Evolutionary conservation across 208 protist species (phyloP), one percentile per base, ranked within the genome.

Genomic region (Sergeia podlipaevii): DNA sequence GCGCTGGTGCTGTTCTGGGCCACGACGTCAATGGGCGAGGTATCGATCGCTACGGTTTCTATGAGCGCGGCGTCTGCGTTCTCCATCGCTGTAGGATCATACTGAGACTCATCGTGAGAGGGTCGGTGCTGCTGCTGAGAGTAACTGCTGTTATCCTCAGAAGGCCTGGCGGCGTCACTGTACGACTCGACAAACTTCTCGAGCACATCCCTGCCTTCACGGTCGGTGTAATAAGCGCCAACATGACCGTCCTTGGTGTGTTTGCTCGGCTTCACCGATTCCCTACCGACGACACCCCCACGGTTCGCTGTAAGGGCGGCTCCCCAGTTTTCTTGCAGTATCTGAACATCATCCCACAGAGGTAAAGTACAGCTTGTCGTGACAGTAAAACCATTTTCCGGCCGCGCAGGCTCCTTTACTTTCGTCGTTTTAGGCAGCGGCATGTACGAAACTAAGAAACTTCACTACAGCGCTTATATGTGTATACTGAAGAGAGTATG

Each of bases 261-360:
- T 56, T 56, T 6, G 8, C 11, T 21, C n/a, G 27, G 8, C 26
- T 44, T 10, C 33, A 6, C 50, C 32, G 33, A 27, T 56, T 56
- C 13, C 32, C 34, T 30, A 4, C 30, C 26, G 21, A 11, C 3
- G 15, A 17, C 21, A 6, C 36, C 36, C 13, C 39, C 26, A n/a
- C 15, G 8, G 11, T 45, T 29, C 13, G 66, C 63, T 1, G 36
- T 32, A 4, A 93, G 59, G 21, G 39, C 21, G 17, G 70, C 61
- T 0, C 87, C 87, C 84, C 87, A 95, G 55, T 89, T 85, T 46
- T 95, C 83, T 30, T 78, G 74, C 28, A 70, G 64, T 15, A 95
- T 73, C 21, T 85, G 72, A 8, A 57, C 60, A 10, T 91, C 83
- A 55, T 95, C 83, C 84, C 87, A 95, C 0, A 86, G 5, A 1